phyloP scores from a whole-genome alignment of 2,329 filamentous ascomycete species.

The Fusarium austroafricanum region DNA sequence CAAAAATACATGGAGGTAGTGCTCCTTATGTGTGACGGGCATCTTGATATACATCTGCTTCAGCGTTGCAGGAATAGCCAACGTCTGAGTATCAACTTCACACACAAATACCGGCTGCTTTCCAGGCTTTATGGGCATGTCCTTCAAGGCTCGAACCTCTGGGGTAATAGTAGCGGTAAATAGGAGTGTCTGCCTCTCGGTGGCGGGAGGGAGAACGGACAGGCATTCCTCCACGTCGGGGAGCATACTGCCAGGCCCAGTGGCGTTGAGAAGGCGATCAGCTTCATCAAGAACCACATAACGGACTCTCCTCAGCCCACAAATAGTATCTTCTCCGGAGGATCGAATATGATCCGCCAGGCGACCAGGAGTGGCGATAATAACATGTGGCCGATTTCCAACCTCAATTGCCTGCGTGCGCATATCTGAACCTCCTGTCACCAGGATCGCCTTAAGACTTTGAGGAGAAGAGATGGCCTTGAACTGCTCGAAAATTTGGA shows the following conservation, averaged over 20 bases:
- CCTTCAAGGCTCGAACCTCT: constrained; percentile 88
- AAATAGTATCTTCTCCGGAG: constrained; percentile 90
- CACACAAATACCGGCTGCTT: constrained; percentile 87
- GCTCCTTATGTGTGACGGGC: constrained; percentile 91
- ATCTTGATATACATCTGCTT: constrained; percentile 88
- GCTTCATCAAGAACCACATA: constrained; percentile 97
- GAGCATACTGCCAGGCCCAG: constrained; percentile 86
- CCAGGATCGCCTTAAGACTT: constrained; percentile 85
- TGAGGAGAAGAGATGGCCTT: constrained; percentile 91
- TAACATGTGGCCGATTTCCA: constrained; percentile 83
- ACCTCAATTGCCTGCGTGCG: constrained; percentile 87
- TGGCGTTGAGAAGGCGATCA: constrained; percentile 83
- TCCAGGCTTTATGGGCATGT: constrained; percentile 74
- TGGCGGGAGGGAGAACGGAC: constrained; percentile 79
- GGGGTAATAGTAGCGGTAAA: constrained; percentile 97
- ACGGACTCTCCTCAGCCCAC: constrained; percentile 79
- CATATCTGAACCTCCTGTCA: constrained; percentile 96
- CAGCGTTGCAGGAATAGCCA: constrained; percentile 84
- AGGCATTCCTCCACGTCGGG: constrained; percentile 92
- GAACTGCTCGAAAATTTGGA: constrained; percentile 97
- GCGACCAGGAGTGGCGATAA: constrained; percentile 93
- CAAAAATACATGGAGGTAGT: constrained; percentile 91
- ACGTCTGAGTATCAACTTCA: constrained; percentile 80
- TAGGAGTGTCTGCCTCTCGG: constrained; percentile 88
- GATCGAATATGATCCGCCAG: constrained; percentile 93